Evolutionary conservation across 2,329 filamentous ascomycete species (phyloP), one percentile per base, ranked within the genome.

Genomic region (Monilinia fructigena): DNA sequence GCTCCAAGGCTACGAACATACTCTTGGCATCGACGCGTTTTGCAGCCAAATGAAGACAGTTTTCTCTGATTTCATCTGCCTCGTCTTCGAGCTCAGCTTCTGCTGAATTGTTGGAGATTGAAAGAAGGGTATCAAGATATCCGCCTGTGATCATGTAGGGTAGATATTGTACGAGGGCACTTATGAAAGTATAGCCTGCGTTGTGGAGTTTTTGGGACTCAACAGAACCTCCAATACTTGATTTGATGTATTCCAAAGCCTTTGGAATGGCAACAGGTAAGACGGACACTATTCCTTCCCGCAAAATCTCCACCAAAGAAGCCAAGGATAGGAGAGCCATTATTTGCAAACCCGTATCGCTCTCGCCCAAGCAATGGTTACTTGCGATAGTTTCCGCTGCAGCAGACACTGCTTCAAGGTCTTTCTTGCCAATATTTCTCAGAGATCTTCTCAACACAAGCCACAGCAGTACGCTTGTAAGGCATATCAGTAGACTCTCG

Each of bases 401-500:
- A 5, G 85, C 85, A 35, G 90, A 83, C 55, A 97, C 90, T 55
- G 87, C 88, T 71, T 90, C 86, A 1, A 90, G 83, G 74, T 97
- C 91, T 77, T 93, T 96, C 81, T 95, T 96, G 71, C 95, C 96
- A 76, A 76, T 97, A 98, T 77, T 94, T 94, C 78, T 97, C 93
- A 2, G 91, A 86, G 69, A 99, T 96, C 77, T 92, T 91, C 79
- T 97, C 93, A 55, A 98, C 89, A 73, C 94, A 98, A 47, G 88
- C 88, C 69, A 99, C 88, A 1, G 93, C 91, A 14, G 91, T 92
- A 73, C 93, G 89, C 78, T 94, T 93, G 76, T 95, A 89, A 38
- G 87, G 83, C 63, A 89, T 85, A 71, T 95, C 88, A 42, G 84
- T 81, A 8, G 90, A 89, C 60, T 89, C 85, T 65, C 89, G 82